Conservation (phyloP, 176 grass and related monocot genomes). For the Oryza meyeriana region DNA sequence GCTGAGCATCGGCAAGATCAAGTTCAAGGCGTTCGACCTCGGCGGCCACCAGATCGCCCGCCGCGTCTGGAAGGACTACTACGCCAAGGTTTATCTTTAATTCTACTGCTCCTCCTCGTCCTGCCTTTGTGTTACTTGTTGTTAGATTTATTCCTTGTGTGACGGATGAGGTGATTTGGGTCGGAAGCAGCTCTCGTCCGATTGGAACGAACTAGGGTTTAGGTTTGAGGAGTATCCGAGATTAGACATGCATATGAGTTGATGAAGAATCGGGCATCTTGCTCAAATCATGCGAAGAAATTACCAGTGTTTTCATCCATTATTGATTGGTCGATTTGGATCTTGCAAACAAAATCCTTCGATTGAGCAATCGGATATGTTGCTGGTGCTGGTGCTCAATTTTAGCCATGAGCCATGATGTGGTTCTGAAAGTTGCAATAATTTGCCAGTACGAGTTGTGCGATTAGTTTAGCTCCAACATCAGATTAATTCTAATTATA, state of each 20-base stretch:
- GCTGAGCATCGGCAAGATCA: slow-evolving; percentile 64
- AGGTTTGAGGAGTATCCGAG: neutral
- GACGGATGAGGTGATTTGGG: neutral
- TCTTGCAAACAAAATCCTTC: neutral
- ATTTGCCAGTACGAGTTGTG: too few relatives aligned
- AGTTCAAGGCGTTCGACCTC: slow-evolving; percentile 68
- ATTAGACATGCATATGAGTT: slow-evolving; percentile 9
- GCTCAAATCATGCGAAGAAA: neutral
- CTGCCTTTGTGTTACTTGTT: neutral
- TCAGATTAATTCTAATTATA: neutral
- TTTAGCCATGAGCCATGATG: neutral
- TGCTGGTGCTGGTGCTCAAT: neutral
- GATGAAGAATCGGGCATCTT: neutral
- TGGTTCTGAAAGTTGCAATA: too few relatives aligned
- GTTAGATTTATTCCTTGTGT: neutral
- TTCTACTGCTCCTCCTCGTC: neutral
- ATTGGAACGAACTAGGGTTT: slow-evolving; percentile 19
- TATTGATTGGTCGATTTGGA: neutral
- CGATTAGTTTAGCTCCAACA: neutral
- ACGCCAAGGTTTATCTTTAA: slow-evolving; percentile 35
- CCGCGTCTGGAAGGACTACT: slow-evolving; percentile 70
- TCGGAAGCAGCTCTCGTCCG: neutral
- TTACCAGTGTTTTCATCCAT: neutral
- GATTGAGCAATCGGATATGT: neutral
- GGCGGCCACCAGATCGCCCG: slow-evolving; percentile 66